Conservation (phyloP, 2,329 filamentous ascomycete species). For the Bipolaris oryzae region DNA sequence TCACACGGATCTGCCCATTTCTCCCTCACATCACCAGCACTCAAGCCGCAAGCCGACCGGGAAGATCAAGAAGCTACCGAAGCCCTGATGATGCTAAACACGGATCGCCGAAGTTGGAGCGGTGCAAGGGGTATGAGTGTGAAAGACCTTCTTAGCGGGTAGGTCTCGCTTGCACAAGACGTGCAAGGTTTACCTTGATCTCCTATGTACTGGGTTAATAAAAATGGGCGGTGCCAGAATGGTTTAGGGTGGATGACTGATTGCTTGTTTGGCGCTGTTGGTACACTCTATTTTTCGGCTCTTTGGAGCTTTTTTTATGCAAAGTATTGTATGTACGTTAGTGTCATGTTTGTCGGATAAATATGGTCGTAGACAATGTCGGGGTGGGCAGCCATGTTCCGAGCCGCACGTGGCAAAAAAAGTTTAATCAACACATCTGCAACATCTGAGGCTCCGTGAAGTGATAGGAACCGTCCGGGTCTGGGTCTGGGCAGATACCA, state of each 20-base stretch:
- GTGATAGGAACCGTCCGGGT: not conserved
- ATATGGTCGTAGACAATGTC: not conserved
- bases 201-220: not conserved
- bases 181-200: not conserved
- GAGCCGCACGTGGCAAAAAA: not conserved
- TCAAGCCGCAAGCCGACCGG: conserved; percentile 46
- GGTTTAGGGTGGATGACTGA: conserved; percentile 9
- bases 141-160: conserved; percentile 52
- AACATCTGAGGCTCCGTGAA: not conserved
- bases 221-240: conserved; percentile 4
- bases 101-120: conserved; percentile 66
- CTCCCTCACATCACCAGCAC: conserved; percentile 44
- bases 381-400: not conserved
- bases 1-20: conserved; percentile 37
- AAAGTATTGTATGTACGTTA: not conserved
- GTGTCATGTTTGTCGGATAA: not conserved
- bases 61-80: conserved; percentile 78
- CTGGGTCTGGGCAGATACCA: not conserved
- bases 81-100: conserved; percentile 85
- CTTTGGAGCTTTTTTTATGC: not conserved
- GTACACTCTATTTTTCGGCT: not conserved
- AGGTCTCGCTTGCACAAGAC: not conserved
- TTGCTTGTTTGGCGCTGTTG: conserved; percentile 12
- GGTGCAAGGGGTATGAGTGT: conserved; percentile 54
- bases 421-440: not conserved